Evolutionary conservation across 2,329 filamentous ascomycete species (phyloP), one percentile per base, ranked within the genome.

Genomic region (Epichloe amarillans): DNA sequence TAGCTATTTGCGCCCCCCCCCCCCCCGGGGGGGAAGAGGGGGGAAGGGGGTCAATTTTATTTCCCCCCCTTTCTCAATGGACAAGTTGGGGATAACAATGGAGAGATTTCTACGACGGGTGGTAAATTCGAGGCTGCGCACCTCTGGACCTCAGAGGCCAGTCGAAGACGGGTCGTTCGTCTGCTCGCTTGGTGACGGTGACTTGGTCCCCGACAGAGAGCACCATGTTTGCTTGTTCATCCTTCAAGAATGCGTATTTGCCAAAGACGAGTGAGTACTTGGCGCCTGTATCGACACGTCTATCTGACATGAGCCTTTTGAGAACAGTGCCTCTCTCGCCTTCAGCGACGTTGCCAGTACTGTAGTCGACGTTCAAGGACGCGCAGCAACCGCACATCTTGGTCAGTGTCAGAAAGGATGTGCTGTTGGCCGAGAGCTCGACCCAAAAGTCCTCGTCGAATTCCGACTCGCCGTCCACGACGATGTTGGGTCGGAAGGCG

Each of bases 381-480:
- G 71, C 67, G 64, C 85, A 90, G 39, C 85, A 72, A 36, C 72
- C 75, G 61, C 84, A 89, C 63, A 88, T 86, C 48, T 78, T 79
- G 36, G 83, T 88, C 33, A 88, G 68, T 5, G 75, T 61, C 6
- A 88, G 67, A 40, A 66, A 67, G 5, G 62, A 60, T 6, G 51
- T 33, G 36, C 55, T 54, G 47, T 60, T 54, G 39, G 84, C 62
- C 15, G 64, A 63, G 36, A 88, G 64, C 59, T 82, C 79, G 3
- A 69, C 76, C 85, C 84, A 89, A 60, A 76, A 87, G 61, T 89
- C 85, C 63, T 89, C 84, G 12, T 83, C 82, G 62, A 77, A 89
- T 1, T 77, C 67, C 10, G 66, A 63, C 4, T 77, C 73, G 3
- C 80, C 81, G 38, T 77, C 75, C 1, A 88, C 66, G 1, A 89